Evolutionary conservation across 2,329 filamentous ascomycete genomes (phyloP), one percentile per base, ranked within the genome.

Genomic region (Lachnellula hyalina): DNA sequence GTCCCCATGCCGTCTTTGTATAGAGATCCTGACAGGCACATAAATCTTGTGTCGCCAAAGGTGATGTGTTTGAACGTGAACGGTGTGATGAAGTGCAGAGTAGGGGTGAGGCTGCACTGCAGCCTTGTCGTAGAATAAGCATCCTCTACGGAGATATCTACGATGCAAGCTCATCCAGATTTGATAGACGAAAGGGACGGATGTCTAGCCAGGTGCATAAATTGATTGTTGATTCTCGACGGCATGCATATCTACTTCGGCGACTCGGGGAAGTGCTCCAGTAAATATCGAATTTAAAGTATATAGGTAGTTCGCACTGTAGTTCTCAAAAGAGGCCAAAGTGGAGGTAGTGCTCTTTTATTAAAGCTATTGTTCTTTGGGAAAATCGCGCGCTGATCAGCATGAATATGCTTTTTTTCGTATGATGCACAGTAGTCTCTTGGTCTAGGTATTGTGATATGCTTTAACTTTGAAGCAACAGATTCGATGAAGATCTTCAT

Each of bases 61-160:
- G 40, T 32, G 32, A 14, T 12, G 15, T 47, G 17, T 44, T 40
- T 40, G 28, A 32, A 32, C 15, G 17, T 52, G 28, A 52, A 42
- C 50, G 50, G 34, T 52, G 42, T 52, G 50, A 52, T 47, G 44
- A 51, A 34, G 35, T 52, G 51, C 44, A 52, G 50, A 48, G 21
- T 9, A 21, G 34, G 40, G 42, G 44, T 51, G 28, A 42, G 48
- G 34, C 38, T 28, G 47, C 32, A 32, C 8, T 32, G 28, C 28
- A 32, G 36, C 48, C 17, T 25, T 44, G 28, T 51, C 48, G 48
- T 42, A 51, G 35, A 41, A 42, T 32, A 12, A 42, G 9, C 44
- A 32, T n/a, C 11, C 17, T 51, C 21, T 15, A 38, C 6, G 8
- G 2, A 8, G 7, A 32, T 32, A 41, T 28, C 17, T 14, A n/a